Evolutionary conservation across 225 moss, liverwort and hornwort species (phyloP), one percentile per base, ranked within the genome.

Genomic region (Anthoceros angustus): DNA sequence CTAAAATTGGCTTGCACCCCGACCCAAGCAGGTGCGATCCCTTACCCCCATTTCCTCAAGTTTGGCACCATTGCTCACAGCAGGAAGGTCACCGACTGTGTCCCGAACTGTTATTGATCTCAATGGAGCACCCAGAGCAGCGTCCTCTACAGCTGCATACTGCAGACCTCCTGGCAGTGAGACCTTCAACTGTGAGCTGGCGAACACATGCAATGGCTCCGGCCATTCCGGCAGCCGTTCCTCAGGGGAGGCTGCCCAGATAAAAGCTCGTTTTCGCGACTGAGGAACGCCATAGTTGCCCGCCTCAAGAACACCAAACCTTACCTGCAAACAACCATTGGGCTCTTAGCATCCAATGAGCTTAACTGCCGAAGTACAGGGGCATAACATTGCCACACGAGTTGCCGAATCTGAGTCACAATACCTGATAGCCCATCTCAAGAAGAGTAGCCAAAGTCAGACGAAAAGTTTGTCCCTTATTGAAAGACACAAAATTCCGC

Each of bases 401-500:
- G 63, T 21, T 63, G n/a, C n/a, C n/a, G n/a, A n/a, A n/a, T n/a
- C n/a, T n/a, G 38, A 16, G 9, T 38, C 40, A 40, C 6, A n/a
- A 8, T 77, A 98, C 95, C 95, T 98, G 95, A 72, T 98, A 98
- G 60, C 95, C 95, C 92, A 98, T 98, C 82, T 92, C 95, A 63
- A 98, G 43, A 9, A 98, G 81, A 42, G 95, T 87, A 63, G 88
- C 88, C 49, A 98, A 70, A 60, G 95, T 83, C 18, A 98, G 79
- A 68, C 92, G 82, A 74, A 98, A 98, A 43, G 95, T 98, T 72
- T 98, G 95, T 64, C 95, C 88, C 74, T 98, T 98, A 69, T 98
- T 98, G 23, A 98, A 98, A 5, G 95, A 92, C 21, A 98, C 75
- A 64, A 98, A 98, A 72, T 98, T 98, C 48, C 95, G 86, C 66